Percentiles rank a stretch among this genome's conserved stretches.
These are phyloP conservation scores for Keqinozyma sinolaborantium DNA, from an alignment of 1,139 yeast genomes.

Conservation along the genomic window DNA sequence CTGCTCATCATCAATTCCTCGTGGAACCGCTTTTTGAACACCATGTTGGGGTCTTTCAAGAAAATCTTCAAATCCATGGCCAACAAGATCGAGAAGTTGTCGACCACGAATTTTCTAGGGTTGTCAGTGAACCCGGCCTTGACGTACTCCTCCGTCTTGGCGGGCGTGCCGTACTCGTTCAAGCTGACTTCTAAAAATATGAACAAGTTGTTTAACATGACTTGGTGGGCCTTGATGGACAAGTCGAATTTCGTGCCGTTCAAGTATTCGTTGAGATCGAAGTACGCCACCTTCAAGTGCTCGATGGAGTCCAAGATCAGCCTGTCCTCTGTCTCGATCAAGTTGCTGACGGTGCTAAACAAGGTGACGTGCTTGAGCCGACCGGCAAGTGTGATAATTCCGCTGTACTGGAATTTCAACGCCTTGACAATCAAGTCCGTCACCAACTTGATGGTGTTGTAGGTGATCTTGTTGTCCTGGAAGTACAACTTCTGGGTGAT, in stretches of 20 bases:
- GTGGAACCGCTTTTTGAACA: constrained; percentile 55
- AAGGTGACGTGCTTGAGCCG: constrained; percentile 44
- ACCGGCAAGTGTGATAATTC: constrained; percentile 41
- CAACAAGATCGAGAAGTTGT: constrained; percentile 37
- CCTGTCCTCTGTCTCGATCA: constrained; percentile 38
- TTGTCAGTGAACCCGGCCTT: constrained; percentile 47
- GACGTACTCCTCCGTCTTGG: constrained; percentile 42
- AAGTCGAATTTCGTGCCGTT: constrained; percentile 34
- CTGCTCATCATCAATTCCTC: constrained; percentile 55
- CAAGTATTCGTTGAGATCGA: constrained; percentile 37
- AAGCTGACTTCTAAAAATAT: constrained; percentile 38
- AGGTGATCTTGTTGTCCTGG: constrained; percentile 44
- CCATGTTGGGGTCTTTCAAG: constrained; percentile 51
- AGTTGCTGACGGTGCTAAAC: constrained; percentile 38
- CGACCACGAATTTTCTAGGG: constrained; percentile 40
- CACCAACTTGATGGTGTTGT: constrained; percentile 43
- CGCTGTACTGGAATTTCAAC: constrained; percentile 34
- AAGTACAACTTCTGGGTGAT: constrained; percentile 38
- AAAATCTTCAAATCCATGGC: constrained; percentile 52
- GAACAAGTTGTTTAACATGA: constrained; percentile 40
- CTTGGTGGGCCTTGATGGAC: constrained; percentile 38
- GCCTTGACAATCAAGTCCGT: constrained; percentile 44
- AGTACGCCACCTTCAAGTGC: constrained; percentile 33
- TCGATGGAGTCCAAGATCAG: constrained; percentile 29
- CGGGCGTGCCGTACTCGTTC: constrained; percentile 43